Base-by-base conservation (phyloP, 257 asterid species). In the Buddleja alternifolia region DNA sequence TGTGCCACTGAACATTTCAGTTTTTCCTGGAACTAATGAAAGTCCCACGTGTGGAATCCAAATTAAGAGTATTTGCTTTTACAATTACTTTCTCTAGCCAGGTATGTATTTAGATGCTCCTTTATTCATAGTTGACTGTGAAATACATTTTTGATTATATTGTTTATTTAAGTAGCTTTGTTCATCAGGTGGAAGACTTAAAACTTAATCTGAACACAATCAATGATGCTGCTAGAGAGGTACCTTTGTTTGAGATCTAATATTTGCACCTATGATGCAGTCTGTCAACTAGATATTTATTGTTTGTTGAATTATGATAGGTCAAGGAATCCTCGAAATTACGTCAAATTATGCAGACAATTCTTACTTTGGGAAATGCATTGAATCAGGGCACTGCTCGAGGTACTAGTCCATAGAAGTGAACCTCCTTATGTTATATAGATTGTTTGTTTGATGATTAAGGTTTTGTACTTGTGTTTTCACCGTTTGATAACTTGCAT, bases 311-410 rank as follows among this genome's bases (percentile, higher is more conserved):
- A 69, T 64, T 55, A 63, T 78, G 71, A 66, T 71, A 93, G 98
- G 98, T 93, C 65, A 90, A 93, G 77, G 98, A 86, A 46, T 93
- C 98, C 53, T 66, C 45, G 41, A 90, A 93, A 71, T 78, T 93
- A 63, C 95, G 97, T 67, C 96, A 93, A 78, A 87, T 93, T 60
- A 93, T 93, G 98, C 98, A 93, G 70, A 93, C 98, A 25, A 93
- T 93, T 70, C 95, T 93, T 58, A 93, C 98, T 19, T 78, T 93
- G 76, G 98, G 98, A 77, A 93, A 93, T 76, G 98, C 98, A 41
- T 81, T 93, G 74, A 93, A 93, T 81, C 98, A 93, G 86, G 98
- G 98, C 63, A 93, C 98, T 72, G 92, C 94, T 67, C 84, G 98
- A 83, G 98, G 98, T 93, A 86, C 62, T 44, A 39, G 20, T 67